Evolutionary conservation across 2,329 filamentous ascomycete genomes (phyloP).

Genomic region (Fusarium fracticaudum): DNA sequence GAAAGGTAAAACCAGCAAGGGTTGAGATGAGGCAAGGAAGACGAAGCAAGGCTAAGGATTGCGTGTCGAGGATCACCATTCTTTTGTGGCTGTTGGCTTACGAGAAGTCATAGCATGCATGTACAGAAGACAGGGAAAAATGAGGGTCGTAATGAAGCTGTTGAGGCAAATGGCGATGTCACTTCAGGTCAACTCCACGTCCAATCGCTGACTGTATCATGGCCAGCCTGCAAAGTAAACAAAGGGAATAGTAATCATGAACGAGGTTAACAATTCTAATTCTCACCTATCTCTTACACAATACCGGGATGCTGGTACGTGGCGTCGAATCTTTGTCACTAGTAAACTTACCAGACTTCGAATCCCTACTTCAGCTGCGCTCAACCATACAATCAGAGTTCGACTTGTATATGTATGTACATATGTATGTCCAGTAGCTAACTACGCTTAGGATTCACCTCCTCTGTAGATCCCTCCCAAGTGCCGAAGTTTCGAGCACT

Average conservation of each 20-base stretch:
- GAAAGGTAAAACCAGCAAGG: background rate
- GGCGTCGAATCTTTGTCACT: background rate
- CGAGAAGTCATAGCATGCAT: background rate
- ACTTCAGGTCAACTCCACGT: background rate
- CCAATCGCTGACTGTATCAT: constrained; percentile 1
- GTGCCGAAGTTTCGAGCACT: constrained; percentile 15
- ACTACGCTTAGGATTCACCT: background rate
- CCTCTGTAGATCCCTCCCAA: constrained; percentile 21
- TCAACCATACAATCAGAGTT: background rate
- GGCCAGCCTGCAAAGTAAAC: background rate
- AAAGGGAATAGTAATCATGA: background rate
- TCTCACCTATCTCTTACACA: background rate
- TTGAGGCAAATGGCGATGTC: background rate
- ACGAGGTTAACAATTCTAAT: background rate
- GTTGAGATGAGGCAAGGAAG: constrained; percentile 2
- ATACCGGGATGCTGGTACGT: constrained; percentile 10
- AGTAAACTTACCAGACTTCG: background rate
- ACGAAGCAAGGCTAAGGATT: background rate
- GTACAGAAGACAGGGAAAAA: background rate
- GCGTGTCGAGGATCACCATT: background rate
- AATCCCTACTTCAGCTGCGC: constrained; percentile 8
- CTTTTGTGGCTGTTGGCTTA: background rate
- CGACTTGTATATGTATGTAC: background rate
- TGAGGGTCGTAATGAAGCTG: background rate
- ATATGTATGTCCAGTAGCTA: background rate